Base-by-base conservation (phyloP, 805 yeast species). In the Sugiyamaella valdiviana region DNA sequence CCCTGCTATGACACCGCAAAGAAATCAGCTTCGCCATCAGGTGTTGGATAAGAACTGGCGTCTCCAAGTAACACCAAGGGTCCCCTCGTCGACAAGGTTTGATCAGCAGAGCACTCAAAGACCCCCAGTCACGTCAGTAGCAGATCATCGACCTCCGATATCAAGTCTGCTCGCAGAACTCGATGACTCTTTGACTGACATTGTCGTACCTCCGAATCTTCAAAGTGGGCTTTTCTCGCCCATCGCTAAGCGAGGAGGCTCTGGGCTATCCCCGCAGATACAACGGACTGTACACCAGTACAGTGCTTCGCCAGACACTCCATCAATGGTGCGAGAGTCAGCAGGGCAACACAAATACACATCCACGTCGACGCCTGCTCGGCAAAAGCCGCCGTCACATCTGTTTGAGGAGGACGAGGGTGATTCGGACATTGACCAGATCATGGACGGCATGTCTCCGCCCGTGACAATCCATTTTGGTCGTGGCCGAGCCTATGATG, bases 31-130 rank as follows among this genome's bases (percentile, higher is more conserved):
- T 14, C 53, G 65, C n/a, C 67, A 63, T 46, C 61, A 64, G 21
- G 64, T 64, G 9, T 54, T 65, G 40, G 65, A 66, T 49, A 56
- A 57, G 42, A 59, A 58, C 44, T 66, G 66, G 68, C 56, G 59
- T n/a, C 43, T 66, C 35, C 66, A 64, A 48, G 64, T 57, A 6
- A 66, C 70, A 6, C 70, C 69, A 2, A 40, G 39, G 23, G 29
- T 50, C 10, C 10, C 19, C n/a, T n/a, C n/a, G n/a, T n/a, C n/a
- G n/a, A n/a, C n/a, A n/a, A n/a, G n/a, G n/a, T n/a, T n/a, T n/a
- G n/a, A n/a, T n/a, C n/a, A n/a, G n/a, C n/a, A n/a, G n/a, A n/a
- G n/a, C n/a, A 26, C 32, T 3, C 32, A 26, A n/a, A 26, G n/a
- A 26, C n/a, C 32, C 9, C 3, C 3, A n/a, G 32, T 26, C 14